These are phyloP conservation scores for Phalaenopsis aphrodite DNA, from an alignment of 106 monocot genomes.

Conservation along the genomic window DNA sequence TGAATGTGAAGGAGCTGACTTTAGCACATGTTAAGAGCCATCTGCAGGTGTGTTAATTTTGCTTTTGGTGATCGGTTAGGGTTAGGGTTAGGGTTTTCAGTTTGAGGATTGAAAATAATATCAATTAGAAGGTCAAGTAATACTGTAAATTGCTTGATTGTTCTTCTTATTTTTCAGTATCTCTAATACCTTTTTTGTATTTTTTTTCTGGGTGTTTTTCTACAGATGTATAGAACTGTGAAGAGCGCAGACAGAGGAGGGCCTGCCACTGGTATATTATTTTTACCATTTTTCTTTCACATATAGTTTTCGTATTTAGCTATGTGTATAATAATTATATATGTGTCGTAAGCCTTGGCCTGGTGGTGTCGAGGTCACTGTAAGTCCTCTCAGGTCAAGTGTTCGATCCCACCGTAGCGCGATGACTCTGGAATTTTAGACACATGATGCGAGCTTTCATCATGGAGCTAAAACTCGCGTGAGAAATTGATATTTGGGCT, in stretches of 20 bases:
- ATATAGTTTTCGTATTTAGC: neutral
- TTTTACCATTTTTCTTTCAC: neutral
- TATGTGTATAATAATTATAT: neutral
- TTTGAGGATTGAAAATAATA: neutral
- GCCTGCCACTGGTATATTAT: neutral
- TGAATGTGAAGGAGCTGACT: conserved; percentile 80
- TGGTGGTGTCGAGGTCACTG: no score
- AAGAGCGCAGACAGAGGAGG: conserved; percentile 59
- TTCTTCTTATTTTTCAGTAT: neutral
- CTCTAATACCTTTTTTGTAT: neutral
- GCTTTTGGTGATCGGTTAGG: neutral
- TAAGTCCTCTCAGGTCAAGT: no score
- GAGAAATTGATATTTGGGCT: no score
- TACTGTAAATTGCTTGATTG: neutral
- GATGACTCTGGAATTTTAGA: no score
- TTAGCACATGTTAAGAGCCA: conserved; percentile 82
- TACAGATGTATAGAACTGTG: conserved; percentile 94
- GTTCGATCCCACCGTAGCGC: no score
- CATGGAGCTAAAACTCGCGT: no score
- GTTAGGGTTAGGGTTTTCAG: neutral
- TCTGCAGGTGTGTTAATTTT: conserved; percentile 35
- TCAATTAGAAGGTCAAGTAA: neutral
- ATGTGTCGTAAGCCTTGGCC: no score
- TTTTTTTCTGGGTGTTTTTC: neutral
- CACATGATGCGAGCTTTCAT: no score